phyloP scores from a whole-genome alignment of 805 yeast genomes.

The Dipodascus albidus region DNA sequence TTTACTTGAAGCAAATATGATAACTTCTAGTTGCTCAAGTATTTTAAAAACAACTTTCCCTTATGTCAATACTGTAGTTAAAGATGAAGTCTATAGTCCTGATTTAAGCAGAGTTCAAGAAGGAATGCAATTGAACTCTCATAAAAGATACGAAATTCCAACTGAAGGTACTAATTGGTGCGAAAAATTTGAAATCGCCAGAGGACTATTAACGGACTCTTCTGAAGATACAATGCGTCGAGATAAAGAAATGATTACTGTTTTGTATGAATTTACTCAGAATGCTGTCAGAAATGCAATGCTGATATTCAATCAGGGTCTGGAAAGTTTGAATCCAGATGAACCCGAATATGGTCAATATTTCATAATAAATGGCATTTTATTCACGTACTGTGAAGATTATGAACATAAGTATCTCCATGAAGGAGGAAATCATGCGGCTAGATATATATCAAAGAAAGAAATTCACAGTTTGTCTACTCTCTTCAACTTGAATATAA shows the following conservation, averaged over 20 bases:
- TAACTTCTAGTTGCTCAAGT: not conserved
- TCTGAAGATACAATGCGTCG: slow-evolving; percentile 59
- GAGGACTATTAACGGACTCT: slow-evolving; percentile 48
- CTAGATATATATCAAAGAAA: slow-evolving; percentile 65
- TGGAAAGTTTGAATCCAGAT: slow-evolving; percentile 67
- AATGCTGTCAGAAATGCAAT: slow-evolving; percentile 74
- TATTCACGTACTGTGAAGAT: slow-evolving; percentile 71
- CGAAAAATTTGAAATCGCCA: slow-evolving; percentile 75
- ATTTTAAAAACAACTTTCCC: not conserved
- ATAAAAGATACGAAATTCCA: slow-evolving; percentile 33
- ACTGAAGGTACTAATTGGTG: slow-evolving; percentile 61
- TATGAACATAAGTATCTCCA: slow-evolving; percentile 51
- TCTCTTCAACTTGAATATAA: slow-evolving; percentile 52
- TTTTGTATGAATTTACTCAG: slow-evolving; percentile 62
- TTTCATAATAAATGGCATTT: slow-evolving; percentile 70
- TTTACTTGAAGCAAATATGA: not conserved
- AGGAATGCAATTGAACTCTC: not conserved
- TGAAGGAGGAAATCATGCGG: slow-evolving; percentile 77
- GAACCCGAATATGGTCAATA: slow-evolving; percentile 53
- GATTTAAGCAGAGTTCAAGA: not conserved
- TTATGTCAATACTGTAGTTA: not conserved
- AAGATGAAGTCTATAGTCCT: not conserved
- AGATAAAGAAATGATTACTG: slow-evolving; percentile 62
- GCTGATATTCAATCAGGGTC: slow-evolving; percentile 59
- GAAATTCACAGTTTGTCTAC: slow-evolving; percentile 65